Evolutionary conservation across 805 yeast genomes (phyloP).

Genomic region (Teunomyces cretensis): DNA sequence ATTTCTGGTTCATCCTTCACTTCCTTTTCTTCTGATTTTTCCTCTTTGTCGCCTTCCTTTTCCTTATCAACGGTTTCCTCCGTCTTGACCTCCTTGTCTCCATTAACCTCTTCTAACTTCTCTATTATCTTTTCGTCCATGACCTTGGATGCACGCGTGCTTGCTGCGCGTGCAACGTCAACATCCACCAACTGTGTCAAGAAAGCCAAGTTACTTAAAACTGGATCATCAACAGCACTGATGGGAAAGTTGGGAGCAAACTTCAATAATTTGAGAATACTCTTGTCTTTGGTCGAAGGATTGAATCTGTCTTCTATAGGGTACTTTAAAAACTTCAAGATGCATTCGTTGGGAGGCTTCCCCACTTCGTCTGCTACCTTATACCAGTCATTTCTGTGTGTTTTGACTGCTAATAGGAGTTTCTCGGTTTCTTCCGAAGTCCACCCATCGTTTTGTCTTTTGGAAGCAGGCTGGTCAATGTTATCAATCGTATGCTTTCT

Average conservation of each 20-base stretch:
- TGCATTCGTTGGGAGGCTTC: constrained; percentile 75
- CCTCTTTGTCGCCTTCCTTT: constrained; percentile 7
- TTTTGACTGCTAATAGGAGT: constrained; percentile 61
- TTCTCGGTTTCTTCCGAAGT: constrained; percentile 57
- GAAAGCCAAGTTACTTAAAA: constrained; percentile 88
- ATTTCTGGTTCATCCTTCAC: constrained; percentile 1
- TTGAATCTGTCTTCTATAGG: constrained; percentile 76
- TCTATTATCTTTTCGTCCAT: constrained; percentile 44
- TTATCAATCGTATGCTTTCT: neutral
- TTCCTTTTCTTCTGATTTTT: constrained; percentile 10
- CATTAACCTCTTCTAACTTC: constrained; percentile 36
- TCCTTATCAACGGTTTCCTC: constrained; percentile 7
- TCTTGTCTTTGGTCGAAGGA: constrained; percentile 36
- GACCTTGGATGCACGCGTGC: constrained; percentile 56
- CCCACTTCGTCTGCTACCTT: constrained; percentile 62
- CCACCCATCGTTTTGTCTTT: constrained; percentile 54
- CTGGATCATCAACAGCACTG: constrained; percentile 86
- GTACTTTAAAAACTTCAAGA: constrained; percentile 71
- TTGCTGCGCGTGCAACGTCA: constrained; percentile 80
- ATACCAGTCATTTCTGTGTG: constrained; percentile 75
- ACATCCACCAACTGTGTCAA: constrained; percentile 83
- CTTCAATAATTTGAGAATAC: constrained; percentile 69
- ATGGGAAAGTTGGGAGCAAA: constrained; percentile 84
- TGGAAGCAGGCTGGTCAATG: constrained; percentile 16
- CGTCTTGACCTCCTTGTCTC: constrained; percentile 10